These are phyloP conservation scores for Stephanocyclus meneghinianus DNA, from an alignment of 352 stramenopile species.

Conservation along the genomic window DNA sequence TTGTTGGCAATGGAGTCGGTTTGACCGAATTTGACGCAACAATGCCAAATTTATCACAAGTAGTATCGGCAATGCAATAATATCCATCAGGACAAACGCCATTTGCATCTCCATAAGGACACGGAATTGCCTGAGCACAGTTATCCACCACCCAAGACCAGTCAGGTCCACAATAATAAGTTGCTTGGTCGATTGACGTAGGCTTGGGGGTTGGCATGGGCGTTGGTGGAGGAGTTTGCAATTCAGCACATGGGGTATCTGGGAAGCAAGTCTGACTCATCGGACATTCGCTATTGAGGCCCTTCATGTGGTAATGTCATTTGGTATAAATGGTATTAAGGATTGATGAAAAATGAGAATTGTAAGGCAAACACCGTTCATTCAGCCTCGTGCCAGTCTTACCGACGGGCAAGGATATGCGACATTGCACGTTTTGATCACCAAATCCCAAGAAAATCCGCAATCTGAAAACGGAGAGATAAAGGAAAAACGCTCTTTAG, in stretches of 20 bases:
- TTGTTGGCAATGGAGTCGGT: constrained; percentile 18
- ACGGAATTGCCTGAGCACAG: constrained; percentile 14
- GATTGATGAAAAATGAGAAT: not conserved
- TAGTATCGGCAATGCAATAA: constrained; percentile 30
- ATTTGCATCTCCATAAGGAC: constrained; percentile 20
- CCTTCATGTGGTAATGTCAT: not conserved
- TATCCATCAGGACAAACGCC: constrained; percentile 13
- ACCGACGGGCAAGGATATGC: constrained; percentile 24
- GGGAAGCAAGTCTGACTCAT: constrained; percentile 29
- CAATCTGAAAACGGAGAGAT: not conserved
- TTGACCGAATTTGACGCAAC: constrained; percentile 1
- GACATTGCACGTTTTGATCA: constrained; percentile 17
- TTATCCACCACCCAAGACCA: constrained; percentile 36
- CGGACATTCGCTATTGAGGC: constrained; percentile 21
- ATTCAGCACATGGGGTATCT: constrained; percentile 26
- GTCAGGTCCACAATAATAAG: constrained; percentile 32
- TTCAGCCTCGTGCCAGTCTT: not conserved
- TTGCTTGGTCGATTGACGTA: constrained; percentile 8
- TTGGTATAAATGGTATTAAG: not conserved
- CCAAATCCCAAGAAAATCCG: constrained; percentile 23
- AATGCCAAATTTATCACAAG: constrained; percentile 16
- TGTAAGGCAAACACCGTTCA: not conserved
- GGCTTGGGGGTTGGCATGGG: constrained; percentile 14
- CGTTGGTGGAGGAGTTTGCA: constrained; percentile 19
- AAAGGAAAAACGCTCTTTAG: not conserved